Evolutionary conservation across 2,329 filamentous ascomycete species (phyloP).

Genomic region (Epichloe gansuensis): DNA sequence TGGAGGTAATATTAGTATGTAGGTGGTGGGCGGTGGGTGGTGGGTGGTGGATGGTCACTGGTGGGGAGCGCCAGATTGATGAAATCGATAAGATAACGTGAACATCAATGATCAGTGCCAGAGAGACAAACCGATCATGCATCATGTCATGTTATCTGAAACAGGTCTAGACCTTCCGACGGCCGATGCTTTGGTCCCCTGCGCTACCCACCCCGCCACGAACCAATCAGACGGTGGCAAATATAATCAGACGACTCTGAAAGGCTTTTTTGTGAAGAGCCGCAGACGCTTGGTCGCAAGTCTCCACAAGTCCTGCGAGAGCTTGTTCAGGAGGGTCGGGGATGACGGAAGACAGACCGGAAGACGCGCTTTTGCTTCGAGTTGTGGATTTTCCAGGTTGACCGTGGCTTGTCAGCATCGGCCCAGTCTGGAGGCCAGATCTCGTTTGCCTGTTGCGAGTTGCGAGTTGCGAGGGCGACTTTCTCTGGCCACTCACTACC

Average conservation of each 20-base stretch:
- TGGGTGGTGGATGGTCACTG: no score
- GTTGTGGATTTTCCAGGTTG: background rate
- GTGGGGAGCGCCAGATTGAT: constrained; percentile 6
- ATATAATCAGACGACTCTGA: constrained; percentile 8
- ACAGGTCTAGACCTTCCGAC: constrained; percentile 11
- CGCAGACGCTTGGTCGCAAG: background rate
- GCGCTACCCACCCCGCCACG: background rate
- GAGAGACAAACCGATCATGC: background rate
- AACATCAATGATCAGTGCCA: background rate
- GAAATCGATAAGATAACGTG: constrained; percentile 7
- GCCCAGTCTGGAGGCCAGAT: background rate
- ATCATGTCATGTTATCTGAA: background rate
- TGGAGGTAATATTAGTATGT: background rate
- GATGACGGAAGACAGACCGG: background rate
- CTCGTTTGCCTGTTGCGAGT: background rate
- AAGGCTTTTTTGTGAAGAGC: background rate
- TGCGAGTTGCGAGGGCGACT: background rate
- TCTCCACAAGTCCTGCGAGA: background rate
- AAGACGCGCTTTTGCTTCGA: background rate
- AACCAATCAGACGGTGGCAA: constrained; percentile 9
- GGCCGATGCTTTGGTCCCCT: constrained; percentile 10
- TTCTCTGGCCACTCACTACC: background rate
- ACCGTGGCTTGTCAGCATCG: background rate
- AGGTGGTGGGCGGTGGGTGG: no score
- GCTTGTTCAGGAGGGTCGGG: constrained; percentile 5